Conservation (phyloP, 495 filamentous ascomycete species). For the Cudoniella acicularis region DNA sequence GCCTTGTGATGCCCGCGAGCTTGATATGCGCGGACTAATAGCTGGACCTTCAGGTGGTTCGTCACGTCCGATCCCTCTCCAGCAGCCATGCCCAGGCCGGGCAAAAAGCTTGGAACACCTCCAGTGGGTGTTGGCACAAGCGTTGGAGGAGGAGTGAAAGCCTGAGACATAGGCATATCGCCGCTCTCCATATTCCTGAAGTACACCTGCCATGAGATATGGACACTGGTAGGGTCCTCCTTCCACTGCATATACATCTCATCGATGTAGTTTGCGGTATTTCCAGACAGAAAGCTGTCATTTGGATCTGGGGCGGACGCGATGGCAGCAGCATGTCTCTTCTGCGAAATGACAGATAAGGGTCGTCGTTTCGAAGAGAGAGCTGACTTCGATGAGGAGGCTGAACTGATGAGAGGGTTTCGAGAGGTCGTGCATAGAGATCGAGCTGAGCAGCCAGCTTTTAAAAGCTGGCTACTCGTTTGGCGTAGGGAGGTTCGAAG, state of each 20-base stretch:
- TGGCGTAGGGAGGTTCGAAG: conserved; percentile 48
- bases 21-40: conserved; percentile 95
- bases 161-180: conserved; percentile 94
- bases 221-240: conserved; percentile 85
- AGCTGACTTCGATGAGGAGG: conserved; percentile 8
- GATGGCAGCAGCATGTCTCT: conserved; percentile 41
- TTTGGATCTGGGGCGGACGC: conserved; percentile 64
- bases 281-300: conserved; percentile 92
- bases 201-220: conserved; percentile 98
- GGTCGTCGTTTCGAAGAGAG: conserved; percentile 41
- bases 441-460: conserved; percentile 46
- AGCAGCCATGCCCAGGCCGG: conserved; percentile 61
- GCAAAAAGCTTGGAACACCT: conserved; percentile 71
- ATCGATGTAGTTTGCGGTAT: conserved; percentile 96
- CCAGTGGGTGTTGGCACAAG: conserved; percentile 76
- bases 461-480: conserved; percentile 49
- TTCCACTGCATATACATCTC: conserved; percentile 99
- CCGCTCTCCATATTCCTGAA: conserved; percentile 98
- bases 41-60: conserved; percentile 97
- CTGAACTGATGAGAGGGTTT: conserved; percentile 32
- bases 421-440: conserved; percentile 44
- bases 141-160: conserved; percentile 92
- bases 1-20: conserved; percentile 97
- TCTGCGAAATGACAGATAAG: conserved; percentile 45
- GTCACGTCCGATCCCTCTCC: conserved; percentile 79